Percentiles rank a stretch among this genome's conserved stretches.
These are phyloP conservation scores for Arctostaphylos glauca DNA, from an alignment of 148 eudicot species.

Conservation along the genomic window DNA sequence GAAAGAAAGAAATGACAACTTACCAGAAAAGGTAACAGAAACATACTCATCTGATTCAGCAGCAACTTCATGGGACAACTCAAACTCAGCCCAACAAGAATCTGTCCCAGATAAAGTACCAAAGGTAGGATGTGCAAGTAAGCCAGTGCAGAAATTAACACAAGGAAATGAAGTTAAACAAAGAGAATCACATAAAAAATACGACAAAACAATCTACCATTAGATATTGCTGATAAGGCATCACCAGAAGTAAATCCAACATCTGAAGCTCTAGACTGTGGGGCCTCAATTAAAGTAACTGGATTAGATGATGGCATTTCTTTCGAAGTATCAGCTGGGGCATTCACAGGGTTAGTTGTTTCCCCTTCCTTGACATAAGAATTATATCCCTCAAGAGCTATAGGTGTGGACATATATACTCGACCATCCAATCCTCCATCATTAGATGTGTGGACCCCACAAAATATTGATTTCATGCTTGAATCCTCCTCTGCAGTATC, in stretches of 20 bases:
- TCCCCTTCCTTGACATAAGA: not conserved
- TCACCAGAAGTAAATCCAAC: slow-evolving; percentile 6
- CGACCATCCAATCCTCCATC: too few species aligned
- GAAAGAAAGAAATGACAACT: not conserved
- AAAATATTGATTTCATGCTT: not conserved
- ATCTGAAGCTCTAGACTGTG: not conserved
- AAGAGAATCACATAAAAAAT: not conserved
- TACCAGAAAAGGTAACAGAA: not conserved
- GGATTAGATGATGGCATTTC: slow-evolving; percentile 5
- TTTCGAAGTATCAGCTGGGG: not conserved
- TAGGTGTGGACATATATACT: not conserved
- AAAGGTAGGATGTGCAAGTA: not conserved
- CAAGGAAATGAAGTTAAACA: not conserved
- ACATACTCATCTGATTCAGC: not conserved
- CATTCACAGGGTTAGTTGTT: not conserved
- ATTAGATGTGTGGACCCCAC: not conserved
- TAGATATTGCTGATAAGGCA: slow-evolving; percentile 1
- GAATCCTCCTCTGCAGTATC: not conserved
- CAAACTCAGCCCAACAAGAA: not conserved
- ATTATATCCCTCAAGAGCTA: not conserved
- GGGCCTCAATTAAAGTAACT: not conserved
- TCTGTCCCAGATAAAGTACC: not conserved
- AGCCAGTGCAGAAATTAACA: not conserved
- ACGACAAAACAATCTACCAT: not conserved
- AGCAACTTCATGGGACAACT: not conserved